Conservation (phyloP, 495 filamentous ascomycete genomes). For the Corynascus novoguineensis region DNA sequence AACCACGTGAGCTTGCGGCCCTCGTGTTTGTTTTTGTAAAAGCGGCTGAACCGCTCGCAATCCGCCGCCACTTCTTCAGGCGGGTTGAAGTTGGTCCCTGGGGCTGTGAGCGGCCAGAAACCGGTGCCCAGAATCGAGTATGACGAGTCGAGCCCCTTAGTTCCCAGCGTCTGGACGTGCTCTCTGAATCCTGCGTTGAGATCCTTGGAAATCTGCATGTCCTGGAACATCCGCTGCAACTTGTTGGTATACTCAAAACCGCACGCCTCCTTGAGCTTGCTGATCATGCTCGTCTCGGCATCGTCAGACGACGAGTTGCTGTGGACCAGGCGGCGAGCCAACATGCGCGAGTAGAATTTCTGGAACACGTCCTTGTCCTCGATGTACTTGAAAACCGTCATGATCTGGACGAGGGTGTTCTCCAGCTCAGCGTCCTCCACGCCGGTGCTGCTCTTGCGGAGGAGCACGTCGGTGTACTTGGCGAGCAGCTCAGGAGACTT, state of each 20-base stretch:
- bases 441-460: constrained; percentile 87
- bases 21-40: constrained; percentile 93
- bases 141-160: constrained; percentile 57
- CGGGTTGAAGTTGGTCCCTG: constrained; percentile 77
- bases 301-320: constrained; percentile 92
- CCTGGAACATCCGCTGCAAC: constrained; percentile 98
- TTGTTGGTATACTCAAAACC: constrained; percentile 99
- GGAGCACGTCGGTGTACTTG: constrained; percentile 89
- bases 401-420: constrained; percentile 85
- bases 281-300: constrained; percentile 98
- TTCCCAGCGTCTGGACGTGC: constrained; percentile 46
- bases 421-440: constrained; percentile 92
- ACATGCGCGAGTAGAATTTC: constrained; percentile 96
- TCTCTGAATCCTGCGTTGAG: constrained; percentile 79
- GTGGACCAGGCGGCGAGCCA: constrained; percentile 92
- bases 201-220: constrained; percentile 98
- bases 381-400: constrained; percentile 99
- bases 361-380: constrained; percentile 99
- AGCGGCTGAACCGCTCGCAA: constrained; percentile 79
- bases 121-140: constrained; percentile 92
- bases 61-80: constrained; percentile 80
- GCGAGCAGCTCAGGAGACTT: constrained; percentile 91
- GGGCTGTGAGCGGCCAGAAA: constrained; percentile 91
- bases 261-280: constrained; percentile 97
- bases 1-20: constrained; percentile 96